Evolutionary conservation across 208 protist genomes (phyloP), one percentile per base, ranked within the genome.

Genomic region (Angomonas deanei): DNA sequence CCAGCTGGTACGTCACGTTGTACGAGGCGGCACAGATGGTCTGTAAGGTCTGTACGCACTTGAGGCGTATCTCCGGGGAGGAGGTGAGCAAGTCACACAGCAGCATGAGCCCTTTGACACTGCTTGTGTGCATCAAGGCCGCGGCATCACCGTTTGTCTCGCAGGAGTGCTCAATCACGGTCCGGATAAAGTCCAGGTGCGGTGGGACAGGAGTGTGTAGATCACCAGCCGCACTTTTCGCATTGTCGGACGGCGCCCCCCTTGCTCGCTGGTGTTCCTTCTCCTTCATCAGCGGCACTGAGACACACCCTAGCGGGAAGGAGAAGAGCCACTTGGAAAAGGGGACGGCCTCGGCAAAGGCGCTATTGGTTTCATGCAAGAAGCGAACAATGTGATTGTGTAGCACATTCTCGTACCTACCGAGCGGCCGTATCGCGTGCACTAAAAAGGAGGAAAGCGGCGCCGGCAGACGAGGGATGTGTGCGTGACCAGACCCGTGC

Each of bases 351-450:
- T 67, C 67, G 3, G 67, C 59, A 23, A 93, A 72, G 13, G 75
- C 80, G 1, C 73, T 39, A 21, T 74, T 32, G 36, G 84, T 66
- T 56, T 86, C 68, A 10, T 80, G 28, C 24, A 96, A 70, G 36
- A 87, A 88, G 58, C 68, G 75, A 21, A 91, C 67, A 23, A 96
- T 60, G 66, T 93, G 80, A 67, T 91, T 81, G 68, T 96, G 86
- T 19, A 96, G 71, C 0, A 66, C 59, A 56, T 93, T 60, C 13
- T 65, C 74, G 46, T 78, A 78, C 60, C 71, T 64, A 26, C 66
- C 63, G 38, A 96, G 71, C 5, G 82, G 74, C 10, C 60, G 61
- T 17, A 88, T 46, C 6, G 78, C 73, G 46, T 80, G 70, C 24
- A 93, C 78, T 15, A 93, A 65, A 62, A 88, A 81, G 27, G 76